Percentiles rank a stretch among this genome's conserved stretches.
phyloP scores from a whole-genome alignment of 192 early-diverging fungal genomes.

The Entomortierella beljakovae region DNA sequence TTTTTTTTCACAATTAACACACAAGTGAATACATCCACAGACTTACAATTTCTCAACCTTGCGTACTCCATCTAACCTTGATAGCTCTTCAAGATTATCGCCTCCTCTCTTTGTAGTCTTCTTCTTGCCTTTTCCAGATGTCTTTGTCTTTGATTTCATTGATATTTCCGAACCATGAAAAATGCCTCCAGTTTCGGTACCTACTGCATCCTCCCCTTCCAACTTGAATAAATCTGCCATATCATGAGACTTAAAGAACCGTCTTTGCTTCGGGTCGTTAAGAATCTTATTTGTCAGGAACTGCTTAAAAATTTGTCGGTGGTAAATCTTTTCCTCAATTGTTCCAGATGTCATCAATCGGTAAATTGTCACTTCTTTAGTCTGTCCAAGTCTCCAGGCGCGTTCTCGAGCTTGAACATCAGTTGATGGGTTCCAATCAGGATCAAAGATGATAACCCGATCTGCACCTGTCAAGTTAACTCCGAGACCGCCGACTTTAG shows the following conservation, averaged over 20 bases:
- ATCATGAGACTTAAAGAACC: slow-evolving; percentile 91
- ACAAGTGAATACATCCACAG: not conserved
- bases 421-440: slow-evolving; percentile 99
- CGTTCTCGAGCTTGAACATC: slow-evolving; percentile 96
- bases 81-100: slow-evolving; percentile 33
- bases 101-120: slow-evolving; percentile 22
- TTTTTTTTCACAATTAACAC: slow-evolving; percentile 2
- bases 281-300: slow-evolving; percentile 97
- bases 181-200: slow-evolving; percentile 88
- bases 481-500: slow-evolving; percentile 96
- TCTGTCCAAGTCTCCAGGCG: slow-evolving; percentile 96
- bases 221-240: slow-evolving; percentile 91
- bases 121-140: slow-evolving; percentile 2
- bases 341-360: slow-evolving; percentile 95
- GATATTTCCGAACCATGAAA: slow-evolving; percentile 81
- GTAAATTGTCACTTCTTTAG: slow-evolving; percentile 88
- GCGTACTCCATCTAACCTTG: slow-evolving; percentile 24
- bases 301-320: slow-evolving; percentile 98
- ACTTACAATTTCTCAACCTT: slow-evolving; percentile 35
- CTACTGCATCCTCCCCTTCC: slow-evolving; percentile 58
- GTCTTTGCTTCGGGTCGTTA: slow-evolving; percentile 87
- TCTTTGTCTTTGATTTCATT: slow-evolving; percentile 17
- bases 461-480: slow-evolving; percentile 96
- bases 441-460: slow-evolving; percentile 95
- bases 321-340: slow-evolving; percentile 97